Percentiles rank a stretch among this genome's conserved stretches.
Evolutionary conservation across 2,329 filamentous ascomycete genomes (phyloP).

Genomic region (Paecilomyces niveus): DNA sequence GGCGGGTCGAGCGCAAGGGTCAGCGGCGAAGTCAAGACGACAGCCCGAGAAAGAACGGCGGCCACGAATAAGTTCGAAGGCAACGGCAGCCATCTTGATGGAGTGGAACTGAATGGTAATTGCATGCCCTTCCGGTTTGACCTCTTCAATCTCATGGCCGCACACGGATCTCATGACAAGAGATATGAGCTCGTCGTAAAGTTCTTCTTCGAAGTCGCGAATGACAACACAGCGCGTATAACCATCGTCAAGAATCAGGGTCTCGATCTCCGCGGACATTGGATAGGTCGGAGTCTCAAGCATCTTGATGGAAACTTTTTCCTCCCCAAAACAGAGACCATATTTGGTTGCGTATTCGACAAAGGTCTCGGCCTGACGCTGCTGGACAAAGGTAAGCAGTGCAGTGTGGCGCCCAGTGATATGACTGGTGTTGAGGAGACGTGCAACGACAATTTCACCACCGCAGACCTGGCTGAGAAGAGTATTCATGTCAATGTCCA

Average conservation of each 20-base stretch:
- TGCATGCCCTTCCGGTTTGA: conserved; percentile 5
- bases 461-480: conserved; percentile 17
- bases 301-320: conserved; percentile 11
- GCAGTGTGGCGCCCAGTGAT: conserved; percentile 24
- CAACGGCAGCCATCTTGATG: conserved; percentile 11
- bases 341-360: conserved; percentile 7
- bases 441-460: conserved; percentile 20
- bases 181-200: conserved; percentile 5
- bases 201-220: conserved; percentile 4
- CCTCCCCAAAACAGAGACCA: conserved; percentile 13
- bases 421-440: conserved; percentile 19
- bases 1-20: not conserved
- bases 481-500: conserved; percentile 13
- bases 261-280: conserved; percentile 14
- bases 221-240: conserved; percentile 21
- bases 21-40: conserved; percentile 32
- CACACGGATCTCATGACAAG: conserved; percentile 6
- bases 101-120: conserved; percentile 13
- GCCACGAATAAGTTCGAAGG: conserved; percentile 6
- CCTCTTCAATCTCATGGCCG: conserved; percentile 11
- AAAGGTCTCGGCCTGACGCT: conserved; percentile 18
- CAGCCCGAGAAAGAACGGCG: conserved; percentile 10
- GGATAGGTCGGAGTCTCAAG: conserved; percentile 25
- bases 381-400: conserved; percentile 20
- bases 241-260: conserved; percentile 13